Base-by-base conservation (phyloP, 441 rosid genomes). In the Populus hybrid region DNA sequence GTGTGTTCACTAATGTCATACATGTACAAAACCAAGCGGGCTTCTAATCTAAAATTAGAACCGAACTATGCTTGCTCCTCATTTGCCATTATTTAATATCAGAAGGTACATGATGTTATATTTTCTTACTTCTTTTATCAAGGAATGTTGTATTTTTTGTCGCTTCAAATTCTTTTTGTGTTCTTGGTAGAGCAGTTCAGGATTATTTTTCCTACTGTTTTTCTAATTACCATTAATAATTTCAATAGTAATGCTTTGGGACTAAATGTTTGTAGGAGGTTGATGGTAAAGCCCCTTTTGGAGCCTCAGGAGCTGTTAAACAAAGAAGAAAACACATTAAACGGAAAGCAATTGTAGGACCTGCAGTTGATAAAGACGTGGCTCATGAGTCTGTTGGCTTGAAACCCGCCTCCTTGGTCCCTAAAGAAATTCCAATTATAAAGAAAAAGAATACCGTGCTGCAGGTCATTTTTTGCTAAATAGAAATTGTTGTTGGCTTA, bases 361-460 rank as follows among this genome's bases (percentile, higher is more conserved):
- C 94, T 87, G 99, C 93, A 75, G 77, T 84, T 76, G 89, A 92
- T 79, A 94, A 93, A 87, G 91, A 82, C 71, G 94, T 93, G 72
- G 79, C 82, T 73, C 96, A 87, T 84, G 98, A 93, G 86, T 87
- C 91, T 36, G 96, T 92, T 80, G 98, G 98, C 76, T 80, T 94
- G 87, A 94, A 92, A 85, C 92, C 89, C 71, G 91, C 94, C 20
- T 77, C 93, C 75, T 87, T 96, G 87, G 87, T 87, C 68, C 98
- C 93, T 26, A 94, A 94, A 84, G 99, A 96, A 89, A 90, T 92
- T 28, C 98, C 96, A 34, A 67, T 89, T 79, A 88, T 96, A 71
- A 94, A 83, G 85, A 95, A 94, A 88, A 94, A 91, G 78, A 96
- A 91, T 84, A 83, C 94, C 42, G 86, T 96, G 66, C 81, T 96